phyloP scores from a whole-genome alignment of 2,329 filamentous ascomycete species.

The Amauroascus verrucosus region DNA sequence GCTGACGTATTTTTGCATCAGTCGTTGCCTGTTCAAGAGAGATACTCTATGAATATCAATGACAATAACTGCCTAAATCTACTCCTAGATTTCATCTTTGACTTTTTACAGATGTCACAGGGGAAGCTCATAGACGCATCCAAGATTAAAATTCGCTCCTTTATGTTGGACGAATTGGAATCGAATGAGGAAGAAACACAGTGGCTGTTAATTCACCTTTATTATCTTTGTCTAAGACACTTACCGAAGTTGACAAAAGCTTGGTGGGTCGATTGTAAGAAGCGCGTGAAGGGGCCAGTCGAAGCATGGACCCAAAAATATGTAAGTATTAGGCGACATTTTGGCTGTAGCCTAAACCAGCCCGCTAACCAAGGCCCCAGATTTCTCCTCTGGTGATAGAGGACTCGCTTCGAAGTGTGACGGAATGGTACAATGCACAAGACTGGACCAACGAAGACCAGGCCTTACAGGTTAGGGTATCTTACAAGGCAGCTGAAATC shows the following conservation, averaged over 20 bases:
- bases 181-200: slow-evolving; percentile 63
- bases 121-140: slow-evolving; percentile 60
- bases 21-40: slow-evolving; percentile 70
- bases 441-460: slow-evolving; percentile 43
- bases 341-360: neutral
- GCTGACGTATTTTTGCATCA: slow-evolving; percentile 17
- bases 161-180: slow-evolving; percentile 52
- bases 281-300: slow-evolving; percentile 66
- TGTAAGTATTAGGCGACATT: slow-evolving; percentile 49
- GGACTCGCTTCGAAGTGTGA: slow-evolving; percentile 32
- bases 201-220: slow-evolving; percentile 75
- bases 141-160: slow-evolving; percentile 59
- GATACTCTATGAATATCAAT: slow-evolving; percentile 72
- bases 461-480: slow-evolving; percentile 57
- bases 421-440: slow-evolving; percentile 34
- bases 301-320: slow-evolving; percentile 77
- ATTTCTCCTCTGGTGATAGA: slow-evolving; percentile 36
- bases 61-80: slow-evolving; percentile 57
- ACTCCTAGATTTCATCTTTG: slow-evolving; percentile 69
- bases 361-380: slow-evolving; percentile 18
- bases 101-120: slow-evolving; percentile 69
- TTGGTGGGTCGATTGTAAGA: slow-evolving; percentile 76
- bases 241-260: slow-evolving; percentile 66
- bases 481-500: slow-evolving; percentile 61
- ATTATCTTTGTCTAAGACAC: slow-evolving; percentile 69